Base-by-base conservation (phyloP, 495 filamentous ascomycete species). In the Massariosphaeria phaeospora region DNA sequence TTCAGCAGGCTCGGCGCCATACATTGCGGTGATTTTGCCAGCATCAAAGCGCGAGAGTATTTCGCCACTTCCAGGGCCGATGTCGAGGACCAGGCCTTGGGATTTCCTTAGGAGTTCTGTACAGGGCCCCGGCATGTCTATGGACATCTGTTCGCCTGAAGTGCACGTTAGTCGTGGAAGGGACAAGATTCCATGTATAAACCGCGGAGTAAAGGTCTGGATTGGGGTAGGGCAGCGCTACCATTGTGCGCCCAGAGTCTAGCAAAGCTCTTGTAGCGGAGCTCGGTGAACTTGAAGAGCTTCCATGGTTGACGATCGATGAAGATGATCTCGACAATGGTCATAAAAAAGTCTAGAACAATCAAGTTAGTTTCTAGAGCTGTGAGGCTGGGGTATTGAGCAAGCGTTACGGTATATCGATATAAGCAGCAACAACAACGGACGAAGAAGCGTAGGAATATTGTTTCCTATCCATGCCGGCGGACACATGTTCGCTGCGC, bases 11-110 rank as follows among this genome's bases (percentile, higher is more conserved):
- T 74, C 71, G 13, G 65, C 61, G 7, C 70, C 72, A 36, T 72
- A 73, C 48, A 71, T 57, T 1, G 41, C 52, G 8, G 46, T 47
- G 33, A 62, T 59, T 18, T 59, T 48, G 45, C 42, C 31, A 24
- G 43, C 2, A 33, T 60, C 42, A 51, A 67, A 69, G 46, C 47
- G 43, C 11, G 43, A 29, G 1, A 67, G 29, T 23, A 66, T 52
- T 45, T 59, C 41, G 30, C 71, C 71, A 13, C 51, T 56, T 12
- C 72, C 72, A n/a, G 71, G 71, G 8, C 70, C 70, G 42, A 72
- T 34, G 48, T 72, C 70, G n/a, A 72, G 65, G 29, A 70, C 52
- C 10, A 52, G 26, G 23, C 68, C 68, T 8, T 26, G 33, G 43
- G 53, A 55, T n/a, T 46, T 20, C 6, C 17, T 3, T 15, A 68